Evolutionary conservation across 768 basidiomycete genomes (phyloP), one percentile per base, ranked within the genome.

Genomic region (Lentinula sp.): DNA sequence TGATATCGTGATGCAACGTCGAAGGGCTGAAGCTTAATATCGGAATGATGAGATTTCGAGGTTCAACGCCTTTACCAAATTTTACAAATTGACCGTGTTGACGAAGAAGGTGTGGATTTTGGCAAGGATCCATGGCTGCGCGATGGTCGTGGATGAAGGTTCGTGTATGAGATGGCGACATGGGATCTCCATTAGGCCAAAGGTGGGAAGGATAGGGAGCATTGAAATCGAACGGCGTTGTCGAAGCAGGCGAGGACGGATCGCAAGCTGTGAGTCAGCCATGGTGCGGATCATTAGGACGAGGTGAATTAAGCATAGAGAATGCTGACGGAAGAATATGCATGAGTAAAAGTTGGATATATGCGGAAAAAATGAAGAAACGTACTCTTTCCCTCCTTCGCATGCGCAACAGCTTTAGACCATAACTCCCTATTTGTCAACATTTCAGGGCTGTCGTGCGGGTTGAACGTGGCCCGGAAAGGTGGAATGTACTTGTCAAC

Each of bases 81-180:
- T 80, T 75, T 21, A 86, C 73, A 65, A 82, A 84, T 56, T 81
- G 79, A 0, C 83, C 84, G 63, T 85, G 83, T 0, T 78, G 72
- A 62, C 76, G 73, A 59, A 81, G 73, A 57, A 74, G 71, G 50
- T 71, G 66, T 15, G 79, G 78, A 59, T 84, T 77, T 32, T 73
- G 63, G 66, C 83, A 85, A 1, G 82, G 79, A 61, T 83, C 72
- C 81, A 83, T 84, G 35, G 77, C 70, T 16, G 65, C 66, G 10
- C 67, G 64, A 68, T 83, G 82, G 63, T 83, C 71, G 63, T 80
- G 70, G 46, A 84, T 82, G 66, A 84, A 85, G 0, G 76, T 76
- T 64, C 78, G 78, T 35, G 73, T 18, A 50, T 40, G 28, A 16
- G 35, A 35, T 8, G 58, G 35, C 9, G 59, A 37, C 45, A 50